phyloP scores from a whole-genome alignment of 805 yeast species.

The Hanseniaspora singularis region DNA sequence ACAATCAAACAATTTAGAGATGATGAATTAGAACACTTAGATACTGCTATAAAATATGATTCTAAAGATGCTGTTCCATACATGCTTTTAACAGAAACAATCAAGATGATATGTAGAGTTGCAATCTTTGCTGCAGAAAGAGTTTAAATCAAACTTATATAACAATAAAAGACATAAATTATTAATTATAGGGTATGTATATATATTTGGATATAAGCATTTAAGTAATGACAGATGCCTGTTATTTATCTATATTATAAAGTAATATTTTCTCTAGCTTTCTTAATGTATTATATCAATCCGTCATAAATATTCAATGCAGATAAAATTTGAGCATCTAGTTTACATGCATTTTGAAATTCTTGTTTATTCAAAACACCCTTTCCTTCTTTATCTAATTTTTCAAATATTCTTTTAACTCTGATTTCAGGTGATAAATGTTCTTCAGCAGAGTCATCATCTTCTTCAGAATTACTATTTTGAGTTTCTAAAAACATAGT shows the following conservation, averaged over 20 bases:
- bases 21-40: slow-evolving; percentile 88
- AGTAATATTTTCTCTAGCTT: neutral
- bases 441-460: slow-evolving; percentile 48
- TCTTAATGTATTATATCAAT: slow-evolving; percentile 37
- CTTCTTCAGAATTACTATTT: neutral
- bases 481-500: slow-evolving; percentile 48
- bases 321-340: slow-evolving; percentile 62
- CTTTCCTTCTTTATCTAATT: slow-evolving; percentile 59
- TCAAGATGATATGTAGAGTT: slow-evolving; percentile 68
- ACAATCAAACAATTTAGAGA: slow-evolving; percentile 72
- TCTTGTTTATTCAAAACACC: slow-evolving; percentile 69
- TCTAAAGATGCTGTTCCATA: slow-evolving; percentile 91
- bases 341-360: slow-evolving; percentile 66
- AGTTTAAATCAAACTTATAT: slow-evolving; percentile 32
- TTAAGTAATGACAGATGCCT: too few species aligned
- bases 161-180: neutral
- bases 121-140: slow-evolving; percentile 90
- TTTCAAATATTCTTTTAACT: slow-evolving; percentile 64
- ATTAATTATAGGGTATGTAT: too few species aligned
- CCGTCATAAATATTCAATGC: slow-evolving; percentile 77
- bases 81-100: slow-evolving; percentile 73
- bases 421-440: slow-evolving; percentile 86
- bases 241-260: too few species aligned
- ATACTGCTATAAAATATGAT: slow-evolving; percentile 85
- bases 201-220: too few species aligned